Evolutionary conservation across 495 filamentous ascomycete species (phyloP), one percentile per base, ranked within the genome.

Genomic region (Hypoxylon crocopeplum): DNA sequence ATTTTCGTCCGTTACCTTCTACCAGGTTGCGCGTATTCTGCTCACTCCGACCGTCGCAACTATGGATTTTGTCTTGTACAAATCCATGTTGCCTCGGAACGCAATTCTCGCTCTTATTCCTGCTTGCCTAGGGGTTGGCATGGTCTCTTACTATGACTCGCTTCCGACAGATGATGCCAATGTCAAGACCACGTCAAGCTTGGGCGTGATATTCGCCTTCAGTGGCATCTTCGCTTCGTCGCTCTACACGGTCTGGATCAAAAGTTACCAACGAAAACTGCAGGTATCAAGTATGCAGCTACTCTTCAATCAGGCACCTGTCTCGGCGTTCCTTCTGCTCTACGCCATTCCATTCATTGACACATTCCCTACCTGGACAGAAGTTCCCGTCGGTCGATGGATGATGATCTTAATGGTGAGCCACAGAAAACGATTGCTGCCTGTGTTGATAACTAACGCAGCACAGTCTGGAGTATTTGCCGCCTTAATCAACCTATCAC

Each of bases 111-210:
- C 87, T 15, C 74, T 91, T 25, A 57, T 88, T 13, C 85, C 87
- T 11, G 82, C 88, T 60, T 90, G 87, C 61, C 19, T 82, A 5
- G 88, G 88, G 36, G 88, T 91, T 29, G 87, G 77, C 20, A 77
- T 87, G 61, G 86, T 90, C 19, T 84, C 85, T 12, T 90, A 90
- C 69, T 89, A 87, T 65, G 87, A 91, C 67, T 84, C 86, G 1
- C 72, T 84, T 13, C 78, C 83, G 4, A 64, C 75, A 1, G 53
- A 69, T n/a, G 75, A 77, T 46, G 69, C 71, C 54, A 75, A 66
- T 57, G 72, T 72, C 60, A 81, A 79, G 59, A 77, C 75, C 3
- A 87, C 85, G 1, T 78, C 78, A 30, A 62, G 69, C 3, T 66
- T 82, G 25, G 84, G 87, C 36, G 78, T 88, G n/a, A 55, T 87